Percentiles rank a stretch among this genome's conserved stretches.
These are phyloP conservation scores for Periconia digitata DNA, from an alignment of 2,329 filamentous ascomycete genomes.

Conservation along the genomic window DNA sequence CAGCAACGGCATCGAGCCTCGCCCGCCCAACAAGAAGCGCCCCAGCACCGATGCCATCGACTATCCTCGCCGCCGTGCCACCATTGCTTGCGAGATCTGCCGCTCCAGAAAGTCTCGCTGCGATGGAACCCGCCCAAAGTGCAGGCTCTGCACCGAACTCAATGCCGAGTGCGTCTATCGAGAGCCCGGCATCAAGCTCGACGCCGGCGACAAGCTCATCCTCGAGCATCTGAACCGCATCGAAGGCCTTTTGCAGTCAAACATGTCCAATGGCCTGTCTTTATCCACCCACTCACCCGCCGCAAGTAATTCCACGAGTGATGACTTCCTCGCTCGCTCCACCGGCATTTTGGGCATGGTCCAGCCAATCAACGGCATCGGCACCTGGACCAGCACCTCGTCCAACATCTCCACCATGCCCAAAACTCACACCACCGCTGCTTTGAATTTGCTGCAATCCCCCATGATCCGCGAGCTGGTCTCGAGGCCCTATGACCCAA, in stretches of 20 bases:
- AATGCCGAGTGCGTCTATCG: constrained; percentile 83
- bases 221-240: constrained; percentile 76
- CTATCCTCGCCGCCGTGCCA: constrained; percentile 45
- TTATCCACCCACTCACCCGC: constrained; percentile 55
- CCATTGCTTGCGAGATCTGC: constrained; percentile 72
- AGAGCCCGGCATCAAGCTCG: constrained; percentile 83
- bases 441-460: constrained; percentile 77
- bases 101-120: constrained; percentile 78
- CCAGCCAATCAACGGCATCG: constrained; percentile 59
- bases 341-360: constrained; percentile 41
- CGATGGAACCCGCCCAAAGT: constrained; percentile 79
- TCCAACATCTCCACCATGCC: constrained; percentile 83
- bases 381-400: constrained; percentile 66
- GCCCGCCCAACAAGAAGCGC: constrained; percentile 38
- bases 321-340: constrained; percentile 45
- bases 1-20: constrained; percentile 33
- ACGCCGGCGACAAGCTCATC: constrained; percentile 84
- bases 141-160: constrained; percentile 79
- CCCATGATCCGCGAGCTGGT: constrained; percentile 78
- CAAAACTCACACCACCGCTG: constrained; percentile 79
- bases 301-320: constrained; percentile 48
- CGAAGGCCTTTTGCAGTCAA: constrained; percentile 76
- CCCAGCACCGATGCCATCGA: constrained; percentile 46
- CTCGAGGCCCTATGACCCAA: constrained; percentile 74
- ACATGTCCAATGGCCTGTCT: constrained; percentile 57